These are phyloP conservation scores for Backusella australiensis DNA, from an alignment of 192 early-diverging fungal genomes.

Conservation along the genomic window DNA sequence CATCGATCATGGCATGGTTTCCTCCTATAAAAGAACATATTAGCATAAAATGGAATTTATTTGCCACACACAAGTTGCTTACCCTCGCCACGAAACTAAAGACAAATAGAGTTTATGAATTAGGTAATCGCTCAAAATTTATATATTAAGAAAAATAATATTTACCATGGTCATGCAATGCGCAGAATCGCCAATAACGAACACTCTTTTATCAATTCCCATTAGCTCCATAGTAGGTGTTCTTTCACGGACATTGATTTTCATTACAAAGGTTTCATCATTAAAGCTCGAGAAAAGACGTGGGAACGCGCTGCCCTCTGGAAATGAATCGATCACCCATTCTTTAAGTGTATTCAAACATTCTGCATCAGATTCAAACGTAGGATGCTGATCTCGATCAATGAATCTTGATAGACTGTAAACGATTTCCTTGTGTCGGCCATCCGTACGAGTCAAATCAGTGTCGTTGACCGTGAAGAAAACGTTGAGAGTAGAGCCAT, in stretches of 20 bases:
- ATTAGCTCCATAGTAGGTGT: background rate
- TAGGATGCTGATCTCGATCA: background rate
- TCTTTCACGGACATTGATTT: slow-evolving; percentile 13
- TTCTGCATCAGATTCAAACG: background rate
- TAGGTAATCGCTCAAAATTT: too few species aligned
- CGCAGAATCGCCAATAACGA: slow-evolving; percentile 20
- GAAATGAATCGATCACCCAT: background rate
- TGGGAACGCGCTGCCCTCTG: background rate
- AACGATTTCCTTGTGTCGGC: background rate
- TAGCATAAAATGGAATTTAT: background rate
- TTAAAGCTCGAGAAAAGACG: background rate
- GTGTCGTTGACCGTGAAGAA: background rate
- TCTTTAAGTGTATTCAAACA: background rate
- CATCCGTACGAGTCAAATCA: background rate
- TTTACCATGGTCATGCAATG: slow-evolving; percentile 25
- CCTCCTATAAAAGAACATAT: slow-evolving; percentile 8
- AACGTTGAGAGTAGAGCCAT: background rate
- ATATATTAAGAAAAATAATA: too few species aligned
- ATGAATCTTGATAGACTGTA: background rate
- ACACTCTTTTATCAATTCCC: background rate
- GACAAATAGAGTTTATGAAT: too few species aligned
- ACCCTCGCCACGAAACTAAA: slow-evolving; percentile 21
- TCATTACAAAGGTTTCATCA: background rate
- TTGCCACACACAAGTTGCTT: background rate
- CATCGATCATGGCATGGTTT: slow-evolving; percentile 26